These are phyloP conservation scores for Thraustochytrium aureum DNA, from an alignment of 352 stramenopile species.

Conservation along the genomic window DNA sequence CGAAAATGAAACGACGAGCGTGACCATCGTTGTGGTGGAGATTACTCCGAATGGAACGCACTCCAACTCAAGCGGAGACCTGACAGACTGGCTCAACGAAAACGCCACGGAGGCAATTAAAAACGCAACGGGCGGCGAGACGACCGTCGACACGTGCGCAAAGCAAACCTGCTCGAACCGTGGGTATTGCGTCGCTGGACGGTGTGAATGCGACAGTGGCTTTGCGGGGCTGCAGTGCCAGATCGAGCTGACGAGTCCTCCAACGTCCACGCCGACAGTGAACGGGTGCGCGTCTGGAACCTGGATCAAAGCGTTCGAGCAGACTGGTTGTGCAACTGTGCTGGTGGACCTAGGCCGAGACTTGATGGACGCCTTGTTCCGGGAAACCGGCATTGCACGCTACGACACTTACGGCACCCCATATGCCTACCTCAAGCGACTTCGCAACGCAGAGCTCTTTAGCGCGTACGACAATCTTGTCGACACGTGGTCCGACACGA, in stretches of 20 bases:
- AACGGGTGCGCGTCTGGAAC: not conserved
- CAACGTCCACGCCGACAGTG: not conserved
- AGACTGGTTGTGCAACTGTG: not conserved
- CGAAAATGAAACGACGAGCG: too few species aligned
- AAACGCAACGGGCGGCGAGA: not conserved
- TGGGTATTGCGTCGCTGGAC: not conserved
- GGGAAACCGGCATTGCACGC: not conserved
- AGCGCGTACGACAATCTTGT: conserved; percentile 36
- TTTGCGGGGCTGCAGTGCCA: conserved; percentile 38
- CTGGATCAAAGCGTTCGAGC: not conserved
- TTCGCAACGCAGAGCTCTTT: conserved; percentile 1
- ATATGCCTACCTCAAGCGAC: conserved; percentile 27
- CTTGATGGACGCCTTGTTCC: conserved; percentile 8
- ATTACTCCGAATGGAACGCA: not conserved
- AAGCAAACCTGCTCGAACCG: not conserved
- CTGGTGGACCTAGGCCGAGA: not conserved
- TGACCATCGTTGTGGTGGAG: too few species aligned
- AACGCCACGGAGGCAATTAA: not conserved
- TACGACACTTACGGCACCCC: conserved; percentile 33
- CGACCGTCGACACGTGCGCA: not conserved
- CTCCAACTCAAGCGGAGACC: not conserved
- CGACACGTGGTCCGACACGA: not conserved
- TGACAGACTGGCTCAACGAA: not conserved
- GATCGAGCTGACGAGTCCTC: not conserved
- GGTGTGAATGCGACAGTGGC: conserved; percentile 1